Evolutionary conservation across 106 monocot species (phyloP), one percentile per base, ranked within the genome.

Genomic region (Cymbidium sinense): DNA sequence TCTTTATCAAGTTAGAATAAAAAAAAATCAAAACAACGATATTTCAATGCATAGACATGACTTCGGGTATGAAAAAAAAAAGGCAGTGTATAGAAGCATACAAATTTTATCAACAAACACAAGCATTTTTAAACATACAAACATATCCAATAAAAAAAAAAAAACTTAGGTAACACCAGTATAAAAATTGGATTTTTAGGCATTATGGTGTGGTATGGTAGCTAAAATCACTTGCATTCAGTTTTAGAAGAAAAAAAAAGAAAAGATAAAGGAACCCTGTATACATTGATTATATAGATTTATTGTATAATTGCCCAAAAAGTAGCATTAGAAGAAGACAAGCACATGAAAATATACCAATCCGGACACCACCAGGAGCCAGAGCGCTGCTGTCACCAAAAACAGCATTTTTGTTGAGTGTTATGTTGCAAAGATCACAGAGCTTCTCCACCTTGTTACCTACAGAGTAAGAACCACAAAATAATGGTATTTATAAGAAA

Each of bases 361-460:
- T 94, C 41, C 96, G 84, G 55, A 98, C 89, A 81, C 96, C 96
- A 47, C 93, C 96, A 83, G 96, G 96, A 80, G 93, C 77, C 64
- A 98, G 71, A 37, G 96, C 96, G 72, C 96, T 94, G 88, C 91
- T 98, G 78, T 98, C 96, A 20, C 96, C 96, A 84, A 98, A 98
- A 64, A 98, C 94, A 64, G 91, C 93, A 87, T 93, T 98, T 77
- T 94, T 98, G 83, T 98, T 98, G 11, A 98, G 75, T 0, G 96
- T 94, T 43, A 98, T 98, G 64, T 88, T 86, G 89, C 94, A 91
- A 23, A 91, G 80, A 82, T 98, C 96, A 76, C 96, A 98, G 28
- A 98, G 83, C 77, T 93, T 98, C 83, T 98, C 96, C 67, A 98
- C 93, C 83, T 98, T 98, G 80, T 98, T 98, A 28, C 96, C 96